Evolutionary conservation across 352 stramenopile genomes (phyloP), one percentile per base, ranked within the genome.

Genomic region (Pilasporangium apinafurcum): DNA sequence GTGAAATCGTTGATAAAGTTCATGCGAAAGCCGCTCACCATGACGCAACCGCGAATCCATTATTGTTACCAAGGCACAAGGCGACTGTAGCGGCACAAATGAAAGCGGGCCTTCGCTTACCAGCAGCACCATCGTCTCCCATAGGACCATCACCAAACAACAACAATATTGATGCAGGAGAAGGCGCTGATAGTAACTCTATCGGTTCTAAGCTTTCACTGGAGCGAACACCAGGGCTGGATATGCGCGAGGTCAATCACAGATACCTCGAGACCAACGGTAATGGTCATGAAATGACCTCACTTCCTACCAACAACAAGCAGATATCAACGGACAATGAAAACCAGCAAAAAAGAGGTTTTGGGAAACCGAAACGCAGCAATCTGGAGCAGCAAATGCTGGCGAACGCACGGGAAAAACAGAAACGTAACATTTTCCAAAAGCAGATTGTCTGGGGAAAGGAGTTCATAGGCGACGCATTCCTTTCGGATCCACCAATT

Each of bases 361-460:
- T 65, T 44, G 55, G 45, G 10, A 59, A 60, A 30, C 62, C 65
- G 10, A 65, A 71, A 20, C 66, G 58, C 2, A 92, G 77, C 51
- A 59, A 86, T 0, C 17, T 92, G 21, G 78, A 92, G 37, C 60
- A 87, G 38, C 53, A 57, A 8, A 77, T 87, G 52, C 56, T 84
- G 4, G 32, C 43, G 2, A 59, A 65, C 20, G 69, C 54, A 9
- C 50, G 63, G 8, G 64, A 62, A 14, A 66, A 69, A 31, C 78
- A 87, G 38, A 86, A 86, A 21, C 40, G 30, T 2, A 68, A 67
- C n/a, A 57, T 86, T 26, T 50, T 80, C 30, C 60, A 85, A 33
- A 61, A 77, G 35, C 80, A 92, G 43, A 50, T 89, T 21, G 80
- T 92, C 9, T 89, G 73, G 78, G 71, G 80, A 2, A 89, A 86